Evolutionary conservation across 2,329 filamentous ascomycete species (phyloP), one percentile per base, ranked within the genome.

Genomic region (Pestalotiopsis sp.): DNA sequence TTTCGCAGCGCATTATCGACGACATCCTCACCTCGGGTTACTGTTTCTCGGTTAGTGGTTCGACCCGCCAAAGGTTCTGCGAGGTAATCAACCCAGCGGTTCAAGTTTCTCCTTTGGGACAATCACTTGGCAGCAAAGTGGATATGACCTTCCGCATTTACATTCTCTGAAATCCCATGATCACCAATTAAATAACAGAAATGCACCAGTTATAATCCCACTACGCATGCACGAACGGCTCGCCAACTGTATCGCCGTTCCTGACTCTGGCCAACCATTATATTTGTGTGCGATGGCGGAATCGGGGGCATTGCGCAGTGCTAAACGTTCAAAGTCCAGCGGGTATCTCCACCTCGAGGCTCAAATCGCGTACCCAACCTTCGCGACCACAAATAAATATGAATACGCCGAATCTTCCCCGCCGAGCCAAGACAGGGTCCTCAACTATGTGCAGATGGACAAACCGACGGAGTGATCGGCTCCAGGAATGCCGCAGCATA

Each of bases 401-500:
- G 6, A 36, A 36, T 3, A 25, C 5, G n/a, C 38, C 13, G 14
- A n/a, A 9, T 20, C 45, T 20, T 52, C 4, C n/a, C 5, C 45
- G 20, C 23, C 6, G 45, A 52, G 17, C 3, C 17, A 9, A 52
- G 12, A 7, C 1, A 9, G 0, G 6, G 3, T 9, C 17, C 17
- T 52, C n/a, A 52, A n/a, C 31, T 9, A 11, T 17, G 20, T 17
- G 36, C 27, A 23, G 59, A 62, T 56, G 64, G 64, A 20, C 64
- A 66, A 23, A 39, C 62, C 2, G 14, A 13, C 1, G 68, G 66
- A 3, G 58, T 20, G 1, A 69, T 65, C 1, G 73, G 74, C 62
- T 77, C 75, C 52, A 76, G 23, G 66, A 77, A 77, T 39, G 71
- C 67, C 25, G 74, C 73, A 3, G 73, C 70, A 14, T 75, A 25